These are phyloP conservation scores for Tetradesmus lagerheimii DNA, from an alignment of 139 green algal genomes.

Conservation along the genomic window DNA sequence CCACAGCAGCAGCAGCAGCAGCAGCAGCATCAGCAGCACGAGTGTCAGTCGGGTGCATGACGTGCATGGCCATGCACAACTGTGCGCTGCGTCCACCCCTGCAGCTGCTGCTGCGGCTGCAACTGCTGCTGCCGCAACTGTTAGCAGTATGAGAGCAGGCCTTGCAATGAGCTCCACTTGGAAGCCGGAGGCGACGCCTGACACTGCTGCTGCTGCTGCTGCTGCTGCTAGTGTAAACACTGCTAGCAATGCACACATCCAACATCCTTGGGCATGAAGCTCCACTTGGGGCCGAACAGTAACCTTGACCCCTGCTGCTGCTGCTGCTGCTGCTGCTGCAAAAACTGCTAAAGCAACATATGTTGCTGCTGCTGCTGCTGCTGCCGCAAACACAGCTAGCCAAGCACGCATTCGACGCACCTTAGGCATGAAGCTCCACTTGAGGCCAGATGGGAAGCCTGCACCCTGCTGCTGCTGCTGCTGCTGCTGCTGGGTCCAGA, in stretches of 20 bases:
- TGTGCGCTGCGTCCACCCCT: no score
- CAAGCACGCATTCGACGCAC: no score
- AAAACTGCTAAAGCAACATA: neutral
- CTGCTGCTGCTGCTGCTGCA: neutral
- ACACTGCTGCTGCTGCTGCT: constrained; percentile 6
- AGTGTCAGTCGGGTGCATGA: constrained; percentile 92
- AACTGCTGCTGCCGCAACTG: neutral
- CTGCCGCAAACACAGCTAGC: neutral
- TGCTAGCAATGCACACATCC: neutral
- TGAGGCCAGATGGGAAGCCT: constrained; percentile 96
- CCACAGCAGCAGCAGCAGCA: neutral
- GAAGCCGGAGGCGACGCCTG: neutral
- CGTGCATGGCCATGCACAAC: constrained; percentile 98
- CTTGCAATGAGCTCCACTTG: neutral
- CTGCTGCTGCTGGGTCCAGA: neutral
- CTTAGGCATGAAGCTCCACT: constrained; percentile 96
- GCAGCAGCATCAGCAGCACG: no score
- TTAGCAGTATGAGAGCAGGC: neutral
- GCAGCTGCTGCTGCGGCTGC: no score
- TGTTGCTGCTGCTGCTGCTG: neutral
- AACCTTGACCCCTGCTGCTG: constrained; percentile 77
- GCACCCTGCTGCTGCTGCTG: constrained; percentile 96
- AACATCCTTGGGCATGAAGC: constrained; percentile 88
- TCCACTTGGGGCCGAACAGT: constrained; percentile 96
- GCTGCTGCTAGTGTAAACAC: neutral